A percentile compares a stretch with the other conserved stretches of the same genome.
Evolutionary conservation across 2,329 filamentous ascomycete genomes (phyloP).

Genomic region (Alternaria dauci): DNA sequence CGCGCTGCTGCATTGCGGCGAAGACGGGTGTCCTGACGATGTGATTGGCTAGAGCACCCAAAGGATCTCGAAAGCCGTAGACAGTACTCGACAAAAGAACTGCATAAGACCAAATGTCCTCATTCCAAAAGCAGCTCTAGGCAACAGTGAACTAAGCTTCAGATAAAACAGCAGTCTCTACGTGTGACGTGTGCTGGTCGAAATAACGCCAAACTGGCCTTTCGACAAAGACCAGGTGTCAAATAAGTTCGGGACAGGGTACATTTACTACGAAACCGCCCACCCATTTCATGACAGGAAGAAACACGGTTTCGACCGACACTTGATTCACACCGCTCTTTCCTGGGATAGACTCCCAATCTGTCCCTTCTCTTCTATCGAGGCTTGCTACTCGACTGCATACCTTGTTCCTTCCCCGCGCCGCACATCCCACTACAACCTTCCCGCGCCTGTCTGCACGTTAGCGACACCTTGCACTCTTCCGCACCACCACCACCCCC

Average conservation of each 20-base stretch:
- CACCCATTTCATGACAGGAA: constrained; percentile 24
- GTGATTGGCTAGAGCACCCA: constrained; percentile 19
- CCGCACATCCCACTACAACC: constrained; percentile 35
- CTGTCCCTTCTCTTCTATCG: constrained; percentile 27
- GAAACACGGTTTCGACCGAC: constrained; percentile 27
- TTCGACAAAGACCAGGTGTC: constrained; percentile 43
- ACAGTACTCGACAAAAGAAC: neutral
- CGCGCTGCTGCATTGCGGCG: constrained; percentile 15
- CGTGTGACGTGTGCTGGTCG: constrained; percentile 24
- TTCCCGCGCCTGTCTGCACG: constrained; percentile 9
- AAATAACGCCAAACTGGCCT: constrained; percentile 44
- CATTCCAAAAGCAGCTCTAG: constrained; percentile 11
- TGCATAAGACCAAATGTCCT: constrained; percentile 13
- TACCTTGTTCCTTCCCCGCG: constrained; percentile 26
- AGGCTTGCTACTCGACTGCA: constrained; percentile 8
- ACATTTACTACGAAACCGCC: constrained; percentile 29
- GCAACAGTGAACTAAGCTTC: constrained; percentile 23
- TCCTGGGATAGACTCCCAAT: constrained; percentile 40
- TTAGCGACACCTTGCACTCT: constrained; percentile 14
- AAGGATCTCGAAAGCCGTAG: constrained; percentile 9
- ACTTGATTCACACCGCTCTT: constrained; percentile 12
- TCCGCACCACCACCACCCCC: constrained; percentile 14
- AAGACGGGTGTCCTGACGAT: constrained; percentile 21
- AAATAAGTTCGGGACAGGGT: constrained; percentile 30
- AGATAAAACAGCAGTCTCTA: constrained; percentile 20